Evolutionary conservation across 2,329 filamentous ascomycete species (phyloP), one percentile per base, ranked within the genome.

Genomic region (Colletotrichum camelliae): DNA sequence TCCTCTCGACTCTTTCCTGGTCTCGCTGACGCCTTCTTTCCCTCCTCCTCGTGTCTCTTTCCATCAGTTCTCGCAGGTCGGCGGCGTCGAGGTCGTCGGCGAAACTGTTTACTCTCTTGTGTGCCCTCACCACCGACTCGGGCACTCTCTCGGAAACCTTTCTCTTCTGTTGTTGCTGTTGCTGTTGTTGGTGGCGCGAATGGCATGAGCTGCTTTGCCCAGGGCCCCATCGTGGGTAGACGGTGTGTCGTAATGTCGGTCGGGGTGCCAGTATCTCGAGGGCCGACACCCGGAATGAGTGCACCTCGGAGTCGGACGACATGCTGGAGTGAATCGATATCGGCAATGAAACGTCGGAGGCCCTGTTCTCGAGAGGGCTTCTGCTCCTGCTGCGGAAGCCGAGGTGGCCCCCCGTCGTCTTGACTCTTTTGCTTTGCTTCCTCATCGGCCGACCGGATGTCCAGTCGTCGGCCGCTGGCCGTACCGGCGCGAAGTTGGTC

Each of bases 31-130:
- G 91, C 84, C 94, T 96, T 82, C 92, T 92, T 79, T 98, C 95
- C 78, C 91, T 92, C 73, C 97, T 91, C 80, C 96, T 91, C 78
- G 93, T 90, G 81, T 99, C 97, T 75, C 97, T 89, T 80, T 99
- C 97, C 91, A 99, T 94, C 35, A 98, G 88, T 82, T 98, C 94
- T 74, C 96, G 91, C 52, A 99, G 84, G 79, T 95, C 96, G 68
- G 94, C 92, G 5, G 97, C 94, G 84, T 95, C 95, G 70, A 99
- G 88, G 75, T 95, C 94, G 81, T 98, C 94, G 27, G 96, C 97
- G 60, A 98, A 85, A 84, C 94, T 86, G 85, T 95, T 85, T 82
- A 94, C 85, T 80, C 91, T 85, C 85, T 93, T 92, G 79, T 91
- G 91, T 4, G 89, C 89, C 78, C 89, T 92, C 33, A 93, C 81